Percentiles rank a stretch among this genome's conserved stretches.
phyloP scores from a whole-genome alignment of 306 rosid species.

The Pyrus bretschneideri region DNA sequence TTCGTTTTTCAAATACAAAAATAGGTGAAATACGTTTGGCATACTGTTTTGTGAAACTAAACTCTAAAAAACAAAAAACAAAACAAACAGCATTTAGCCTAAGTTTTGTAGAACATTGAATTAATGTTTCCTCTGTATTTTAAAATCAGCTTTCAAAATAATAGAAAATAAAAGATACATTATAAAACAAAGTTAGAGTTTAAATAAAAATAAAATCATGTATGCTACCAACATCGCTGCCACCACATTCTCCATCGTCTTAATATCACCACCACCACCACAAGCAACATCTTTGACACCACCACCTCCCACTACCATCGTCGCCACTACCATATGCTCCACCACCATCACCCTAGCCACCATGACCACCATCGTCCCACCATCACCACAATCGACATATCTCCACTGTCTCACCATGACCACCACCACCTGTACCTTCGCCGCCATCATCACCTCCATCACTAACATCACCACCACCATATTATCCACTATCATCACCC shows the following conservation, averaged over 20 bases:
- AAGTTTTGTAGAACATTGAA: neutral
- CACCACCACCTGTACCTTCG: too few relatives aligned
- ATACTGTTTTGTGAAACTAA: too few relatives aligned
- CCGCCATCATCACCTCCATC: neutral
- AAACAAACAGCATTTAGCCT: neutral
- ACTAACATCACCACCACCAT: too few relatives aligned
- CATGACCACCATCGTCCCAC: neutral
- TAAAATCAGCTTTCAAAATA: neutral
- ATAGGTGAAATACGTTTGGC: fast-evolving
- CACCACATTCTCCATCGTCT: too few relatives aligned
- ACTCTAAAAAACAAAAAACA: too few relatives aligned
- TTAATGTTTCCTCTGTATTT: neutral
- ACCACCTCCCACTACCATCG: neutral
- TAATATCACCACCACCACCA: neutral
- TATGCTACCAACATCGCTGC: neutral
- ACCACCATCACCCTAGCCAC: neutral
- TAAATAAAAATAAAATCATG: too few relatives aligned
- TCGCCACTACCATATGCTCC: neutral
- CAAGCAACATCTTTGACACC: neutral
- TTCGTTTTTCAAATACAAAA: too few relatives aligned
- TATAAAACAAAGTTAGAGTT: neutral
- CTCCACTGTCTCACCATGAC: too few relatives aligned
- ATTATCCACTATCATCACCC: too few relatives aligned
- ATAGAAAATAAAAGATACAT: too few relatives aligned
- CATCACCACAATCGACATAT: too few relatives aligned